phyloP scores from a whole-genome alignment of 164 flowering plant genomes.

The Berberis vulgaris region DNA sequence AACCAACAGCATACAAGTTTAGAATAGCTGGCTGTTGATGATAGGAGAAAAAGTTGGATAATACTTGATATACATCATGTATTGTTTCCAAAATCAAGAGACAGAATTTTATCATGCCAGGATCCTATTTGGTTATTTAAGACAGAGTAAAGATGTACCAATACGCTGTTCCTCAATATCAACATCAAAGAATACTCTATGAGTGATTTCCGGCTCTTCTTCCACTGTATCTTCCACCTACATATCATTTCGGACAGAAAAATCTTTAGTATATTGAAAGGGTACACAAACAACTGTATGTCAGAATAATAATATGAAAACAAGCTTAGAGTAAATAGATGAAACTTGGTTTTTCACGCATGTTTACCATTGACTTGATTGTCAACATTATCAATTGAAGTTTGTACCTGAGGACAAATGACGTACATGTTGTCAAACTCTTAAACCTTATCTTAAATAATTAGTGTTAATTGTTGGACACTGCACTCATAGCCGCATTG shows the following conservation, averaged over 20 bases:
- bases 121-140: not conserved
- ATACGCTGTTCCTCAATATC: slow-evolving; percentile 74
- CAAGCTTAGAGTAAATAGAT: not conserved
- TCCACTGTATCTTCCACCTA: slow-evolving; percentile 52
- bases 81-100: no score
- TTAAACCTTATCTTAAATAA: no score
- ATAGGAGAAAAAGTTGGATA: no score
- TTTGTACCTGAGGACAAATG: not conserved
- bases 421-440: no score
- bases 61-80: no score
- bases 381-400: not conserved
- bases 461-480: no score
- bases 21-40: no score
- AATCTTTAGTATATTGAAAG: not conserved
- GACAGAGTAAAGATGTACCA: slow-evolving; percentile 32
- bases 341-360: not conserved
- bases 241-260: slow-evolving; percentile 1
- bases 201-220: slow-evolving; percentile 70
- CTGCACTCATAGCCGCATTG: no score
- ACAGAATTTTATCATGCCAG: no score
- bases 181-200: slow-evolving; percentile 84
- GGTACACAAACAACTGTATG: not conserved
- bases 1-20: no score
- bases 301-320: not conserved
- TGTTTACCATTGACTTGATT: no score